Percentiles rank a stretch among this genome's conserved stretches.
Evolutionary conservation across 176 grass and related monocot genomes (phyloP).

Genomic region (Saccharum officinarum): DNA sequence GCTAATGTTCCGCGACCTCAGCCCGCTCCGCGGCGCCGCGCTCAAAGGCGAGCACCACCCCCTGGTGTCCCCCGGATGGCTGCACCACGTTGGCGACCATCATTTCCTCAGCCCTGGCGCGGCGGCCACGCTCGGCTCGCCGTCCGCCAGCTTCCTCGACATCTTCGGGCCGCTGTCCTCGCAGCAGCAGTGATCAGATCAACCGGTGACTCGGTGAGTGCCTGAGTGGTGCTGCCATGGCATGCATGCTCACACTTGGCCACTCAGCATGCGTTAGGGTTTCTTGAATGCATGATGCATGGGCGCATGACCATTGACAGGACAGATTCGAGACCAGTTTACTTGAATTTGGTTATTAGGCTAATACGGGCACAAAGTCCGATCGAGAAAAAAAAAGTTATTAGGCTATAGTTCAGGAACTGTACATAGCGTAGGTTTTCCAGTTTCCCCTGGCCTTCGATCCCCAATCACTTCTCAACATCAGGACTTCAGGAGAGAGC

Average conservation of each 20-base stretch:
- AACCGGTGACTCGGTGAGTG: background rate
- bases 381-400: too few relatives aligned
- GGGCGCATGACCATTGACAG: background rate
- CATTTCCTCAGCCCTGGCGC: conserved; percentile 56
- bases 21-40: conserved; percentile 51
- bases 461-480: background rate
- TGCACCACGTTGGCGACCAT: conserved; percentile 53
- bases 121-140: conserved; percentile 24
- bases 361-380: too few relatives aligned
- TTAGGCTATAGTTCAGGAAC: background rate
- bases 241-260: background rate
- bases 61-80: conserved; percentile 58
- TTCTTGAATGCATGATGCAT: conserved; percentile 11
- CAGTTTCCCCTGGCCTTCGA: background rate
- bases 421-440: background rate
- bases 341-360: background rate
- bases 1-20: conserved; percentile 69
- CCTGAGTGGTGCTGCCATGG: background rate
- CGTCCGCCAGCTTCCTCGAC: conserved; percentile 71
- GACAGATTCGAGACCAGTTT: background rate
- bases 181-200: conserved; percentile 47
- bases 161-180: conserved; percentile 57
- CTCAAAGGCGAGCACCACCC: conserved; percentile 51
- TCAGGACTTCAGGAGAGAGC: background rate
- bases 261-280: conserved; percentile 1